phyloP scores from a whole-genome alignment of 805 yeast genomes.

The Spathaspora sp. region DNA sequence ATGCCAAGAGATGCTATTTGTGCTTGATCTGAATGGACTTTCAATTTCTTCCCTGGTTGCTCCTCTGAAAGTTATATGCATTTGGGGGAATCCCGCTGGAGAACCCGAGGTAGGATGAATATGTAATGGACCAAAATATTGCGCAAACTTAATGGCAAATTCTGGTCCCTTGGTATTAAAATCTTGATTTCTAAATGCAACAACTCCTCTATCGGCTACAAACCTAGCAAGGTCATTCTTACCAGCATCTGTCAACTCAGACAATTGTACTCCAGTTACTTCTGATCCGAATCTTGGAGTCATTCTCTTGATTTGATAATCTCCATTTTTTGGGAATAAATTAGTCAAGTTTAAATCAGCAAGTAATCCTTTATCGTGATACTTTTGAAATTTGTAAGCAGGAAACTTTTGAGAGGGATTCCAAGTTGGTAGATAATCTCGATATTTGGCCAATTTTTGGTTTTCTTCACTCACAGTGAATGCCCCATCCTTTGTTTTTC shows the following conservation, averaged over 20 bases:
- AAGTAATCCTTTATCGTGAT: constrained; percentile 25
- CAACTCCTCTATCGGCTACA: constrained; percentile 33
- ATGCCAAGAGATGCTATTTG: constrained; percentile 33
- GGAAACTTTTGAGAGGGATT: constrained; percentile 27
- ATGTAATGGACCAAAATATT: constrained; percentile 18
- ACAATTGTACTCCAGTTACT: constrained; percentile 26
- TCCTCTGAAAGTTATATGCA: constrained; percentile 33
- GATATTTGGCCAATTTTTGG: constrained; percentile 19
- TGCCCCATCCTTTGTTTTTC: constrained; percentile 20
- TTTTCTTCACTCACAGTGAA: constrained; percentile 22
- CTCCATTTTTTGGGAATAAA: constrained; percentile 16
- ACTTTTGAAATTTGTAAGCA: constrained; percentile 22
- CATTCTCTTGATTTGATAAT: constrained; percentile 14
- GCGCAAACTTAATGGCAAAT: constrained; percentile 26
- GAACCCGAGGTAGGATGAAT: constrained; percentile 21
- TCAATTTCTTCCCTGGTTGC: constrained; percentile 25
- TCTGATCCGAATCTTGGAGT: constrained; percentile 33
- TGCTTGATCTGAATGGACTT: constrained; percentile 23
- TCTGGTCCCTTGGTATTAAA: constrained; percentile 38
- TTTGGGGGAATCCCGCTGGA: constrained; percentile 25
- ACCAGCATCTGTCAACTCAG: constrained; percentile 19
- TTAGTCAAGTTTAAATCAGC: constrained; percentile 19
- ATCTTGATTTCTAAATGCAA: constrained; percentile 30
- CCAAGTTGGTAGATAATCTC: constrained; percentile 33
- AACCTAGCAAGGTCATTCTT: constrained; percentile 31